phyloP scores from a whole-genome alignment of 2,329 filamentous ascomycete species.

The Teratosphaeriaceae sp. region DNA sequence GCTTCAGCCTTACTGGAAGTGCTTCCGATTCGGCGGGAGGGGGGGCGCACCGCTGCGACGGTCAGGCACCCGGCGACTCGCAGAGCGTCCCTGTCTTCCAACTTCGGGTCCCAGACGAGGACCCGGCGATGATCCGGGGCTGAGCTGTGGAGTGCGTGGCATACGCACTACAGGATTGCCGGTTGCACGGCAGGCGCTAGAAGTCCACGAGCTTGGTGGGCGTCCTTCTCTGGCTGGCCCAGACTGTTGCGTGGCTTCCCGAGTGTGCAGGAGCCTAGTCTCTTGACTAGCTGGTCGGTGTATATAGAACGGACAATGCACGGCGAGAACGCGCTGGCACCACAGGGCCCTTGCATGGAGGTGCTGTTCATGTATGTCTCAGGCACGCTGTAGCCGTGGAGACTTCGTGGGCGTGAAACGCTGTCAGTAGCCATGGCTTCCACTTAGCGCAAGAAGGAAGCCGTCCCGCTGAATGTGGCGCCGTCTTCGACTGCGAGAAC shows the following conservation, averaged over 20 bases:
- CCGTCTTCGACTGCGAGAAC: no score
- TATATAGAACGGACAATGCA: neutral
- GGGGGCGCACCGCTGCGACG: neutral
- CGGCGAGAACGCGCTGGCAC: neutral
- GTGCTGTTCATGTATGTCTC: no score
- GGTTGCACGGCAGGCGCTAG: neutral
- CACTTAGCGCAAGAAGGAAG: no score
- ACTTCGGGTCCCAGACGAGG: neutral
- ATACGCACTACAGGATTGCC: neutral
- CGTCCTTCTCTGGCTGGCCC: no score
- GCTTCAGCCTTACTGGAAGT: constrained; percentile 2
- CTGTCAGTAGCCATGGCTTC: no score
- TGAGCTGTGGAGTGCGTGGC: constrained; percentile 1
- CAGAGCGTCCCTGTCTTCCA: constrained; percentile 1
- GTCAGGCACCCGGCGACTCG: neutral
- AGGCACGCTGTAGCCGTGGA: no score
- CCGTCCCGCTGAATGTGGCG: no score
- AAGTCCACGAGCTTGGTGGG: neutral
- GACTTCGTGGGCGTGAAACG: no score
- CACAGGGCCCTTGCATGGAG: no score
- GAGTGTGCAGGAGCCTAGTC: no score
- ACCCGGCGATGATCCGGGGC: constrained; percentile 1
- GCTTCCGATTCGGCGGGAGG: neutral
- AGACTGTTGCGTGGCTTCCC: no score
- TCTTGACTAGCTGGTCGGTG: no score